Base-by-base conservation (phyloP, 176 grass and related monocot genomes). In the Lolium multiflorum region DNA sequence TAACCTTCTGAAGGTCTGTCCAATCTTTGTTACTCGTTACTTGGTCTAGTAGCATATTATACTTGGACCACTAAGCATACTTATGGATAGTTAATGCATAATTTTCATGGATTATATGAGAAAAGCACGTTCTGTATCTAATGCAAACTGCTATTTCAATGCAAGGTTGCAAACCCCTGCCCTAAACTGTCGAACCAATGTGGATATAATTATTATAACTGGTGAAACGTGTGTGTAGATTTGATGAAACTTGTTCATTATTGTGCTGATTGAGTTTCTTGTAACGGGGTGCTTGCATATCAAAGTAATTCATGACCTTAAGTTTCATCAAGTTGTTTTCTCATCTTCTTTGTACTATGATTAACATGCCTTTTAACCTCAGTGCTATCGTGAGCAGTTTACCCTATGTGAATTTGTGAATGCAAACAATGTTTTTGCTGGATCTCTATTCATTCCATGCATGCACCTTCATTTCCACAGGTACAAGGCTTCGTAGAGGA, bases 401-500 rank as follows among this genome's bases (percentile, higher is more conserved):
- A 77, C 82, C 41, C 67, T 31, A 11, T 54, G 72, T 68, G 43
- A 62, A 35, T 26, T 28, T 77, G 10, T 74, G 28, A 59, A 56
- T 74, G 66, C 59, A 18, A 35, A 35, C 63, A 38, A 47, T 49
- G 15, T 62, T 71, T 79, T 59, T 83, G 60, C 39, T 74, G 49
- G 37, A 87, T 54, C n/a, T 61, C 25, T 91, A 46, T 77, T 89
- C 54, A 85, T 87, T 7, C 50, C 37, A 38, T 65, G 58, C 65
- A 22, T 58, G 51, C 14, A 71, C n/a, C 56, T 39, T 68, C 84
- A 28, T 76, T 15, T 67, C 63, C 62, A 60, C 75, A 98, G 96
- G 93, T 98, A 57, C 92, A 94, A 82, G 97, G 97, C 7, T 94
- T 90, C 82, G 90, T 96, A 59, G 92, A 98, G 80, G 97, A 98